phyloP scores from a whole-genome alignment of 2,329 filamentous ascomycete genomes.

The Venturia nashicola region DNA sequence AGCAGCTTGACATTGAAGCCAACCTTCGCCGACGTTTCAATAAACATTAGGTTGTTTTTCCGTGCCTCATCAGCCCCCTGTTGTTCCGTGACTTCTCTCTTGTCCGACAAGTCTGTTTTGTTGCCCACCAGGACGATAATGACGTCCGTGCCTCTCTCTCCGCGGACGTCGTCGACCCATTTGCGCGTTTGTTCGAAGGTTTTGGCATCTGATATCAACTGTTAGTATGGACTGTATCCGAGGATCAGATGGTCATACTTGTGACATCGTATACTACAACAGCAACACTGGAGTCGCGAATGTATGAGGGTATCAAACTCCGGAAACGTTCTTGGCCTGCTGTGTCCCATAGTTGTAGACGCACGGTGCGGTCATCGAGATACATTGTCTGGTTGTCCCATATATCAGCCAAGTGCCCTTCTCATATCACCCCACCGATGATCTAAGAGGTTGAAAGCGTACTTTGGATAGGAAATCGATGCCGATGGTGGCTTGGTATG shows the following conservation, averaged over 20 bases:
- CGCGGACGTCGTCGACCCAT: slow-evolving; percentile 97
- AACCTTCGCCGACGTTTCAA: slow-evolving; percentile 95
- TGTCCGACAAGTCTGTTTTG: slow-evolving; percentile 98
- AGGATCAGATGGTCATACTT: slow-evolving; percentile 39
- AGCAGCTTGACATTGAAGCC: slow-evolving; percentile 97
- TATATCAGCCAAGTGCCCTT: slow-evolving; percentile 5
- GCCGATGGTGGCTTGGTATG: slow-evolving; percentile 97
- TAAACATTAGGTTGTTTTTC: slow-evolving; percentile 97
- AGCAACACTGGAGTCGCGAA: slow-evolving; percentile 92
- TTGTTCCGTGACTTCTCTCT: slow-evolving; percentile 89
- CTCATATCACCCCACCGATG: slow-evolving; percentile 1
- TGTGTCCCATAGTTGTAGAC: slow-evolving; percentile 96
- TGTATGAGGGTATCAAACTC: slow-evolving; percentile 94
- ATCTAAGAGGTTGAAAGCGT: slow-evolving; percentile 18
- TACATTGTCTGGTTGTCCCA: slow-evolving; percentile 72
- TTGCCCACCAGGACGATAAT: slow-evolving; percentile 98
- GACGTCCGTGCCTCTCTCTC: slow-evolving; percentile 93
- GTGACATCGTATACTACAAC: slow-evolving; percentile 99
- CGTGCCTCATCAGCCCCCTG: slow-evolving; percentile 97
- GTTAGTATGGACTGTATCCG: neutral
- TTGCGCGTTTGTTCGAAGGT: slow-evolving; percentile 98
- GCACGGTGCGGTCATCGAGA: slow-evolving; percentile 93
- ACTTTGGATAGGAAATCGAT: slow-evolving; percentile 99
- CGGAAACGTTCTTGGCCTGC: slow-evolving; percentile 96
- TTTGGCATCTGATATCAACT: slow-evolving; percentile 54